Evolutionary conservation across 1,139 yeast genomes (phyloP).

Genomic region (Taiozyma onychis): DNA sequence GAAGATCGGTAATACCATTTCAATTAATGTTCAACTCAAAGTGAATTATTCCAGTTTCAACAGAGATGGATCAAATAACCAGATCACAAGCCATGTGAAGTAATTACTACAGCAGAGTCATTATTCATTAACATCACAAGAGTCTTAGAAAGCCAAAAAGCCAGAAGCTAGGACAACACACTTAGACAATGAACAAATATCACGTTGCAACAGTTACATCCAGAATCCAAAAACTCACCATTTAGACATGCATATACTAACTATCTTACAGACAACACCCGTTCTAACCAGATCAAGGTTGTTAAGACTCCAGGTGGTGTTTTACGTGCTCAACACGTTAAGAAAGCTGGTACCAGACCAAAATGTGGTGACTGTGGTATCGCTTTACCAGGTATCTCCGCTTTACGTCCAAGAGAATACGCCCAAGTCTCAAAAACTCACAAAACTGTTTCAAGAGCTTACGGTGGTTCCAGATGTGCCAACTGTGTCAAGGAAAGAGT

Average conservation of each 20-base stretch:
- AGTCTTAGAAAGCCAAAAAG: neutral
- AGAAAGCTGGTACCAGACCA: constrained; percentile 92
- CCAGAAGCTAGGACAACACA: neutral
- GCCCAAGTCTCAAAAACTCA: constrained; percentile 92
- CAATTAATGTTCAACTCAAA: neutral
- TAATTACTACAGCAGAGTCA: no score
- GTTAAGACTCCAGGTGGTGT: constrained; percentile 99
- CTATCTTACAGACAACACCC: constrained; percentile 78
- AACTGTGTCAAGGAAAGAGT: constrained; percentile 98
- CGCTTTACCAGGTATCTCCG: constrained; percentile 85
- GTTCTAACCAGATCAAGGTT: constrained; percentile 98
- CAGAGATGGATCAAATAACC: neutral
- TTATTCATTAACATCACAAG: neutral
- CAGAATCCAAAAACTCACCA: neutral
- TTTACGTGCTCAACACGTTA: constrained; percentile 94
- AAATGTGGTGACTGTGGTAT: constrained; percentile 99
- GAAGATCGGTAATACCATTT: neutral
- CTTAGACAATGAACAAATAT: neutral
- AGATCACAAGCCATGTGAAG: no score
- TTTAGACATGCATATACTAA: constrained; percentile 30
- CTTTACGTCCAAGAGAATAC: constrained; percentile 97
- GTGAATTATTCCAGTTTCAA: neutral
- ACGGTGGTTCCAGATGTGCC: constrained; percentile 99
- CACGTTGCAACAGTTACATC: neutral
- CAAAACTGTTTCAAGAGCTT: constrained; percentile 98